A percentile compares a stretch with the other conserved stretches of the same genome.
Evolutionary conservation across 176 grass and related monocot genomes (phyloP).

Genomic region (Ampelocalamus luodianensis): DNA sequence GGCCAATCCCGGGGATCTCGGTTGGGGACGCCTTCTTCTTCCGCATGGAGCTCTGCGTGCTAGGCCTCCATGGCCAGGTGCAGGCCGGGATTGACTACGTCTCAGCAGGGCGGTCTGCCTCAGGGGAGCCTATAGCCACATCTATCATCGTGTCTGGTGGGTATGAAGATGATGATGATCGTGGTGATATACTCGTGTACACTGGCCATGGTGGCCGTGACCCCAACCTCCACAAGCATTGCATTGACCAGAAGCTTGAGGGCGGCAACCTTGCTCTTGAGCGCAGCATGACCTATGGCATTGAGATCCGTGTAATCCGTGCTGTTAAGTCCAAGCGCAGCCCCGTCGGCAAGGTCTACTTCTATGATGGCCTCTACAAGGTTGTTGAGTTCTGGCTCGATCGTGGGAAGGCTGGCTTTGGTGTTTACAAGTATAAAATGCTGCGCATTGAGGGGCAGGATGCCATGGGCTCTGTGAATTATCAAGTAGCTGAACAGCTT

Average conservation of each 20-base stretch:
- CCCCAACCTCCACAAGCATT: constrained; percentile 71
- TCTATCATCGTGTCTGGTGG: constrained; percentile 95
- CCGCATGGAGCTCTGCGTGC: constrained; percentile 88
- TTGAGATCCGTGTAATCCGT: constrained; percentile 91
- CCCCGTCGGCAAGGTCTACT: constrained; percentile 74
- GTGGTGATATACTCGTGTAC: constrained; percentile 83
- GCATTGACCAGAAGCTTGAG: constrained; percentile 78
- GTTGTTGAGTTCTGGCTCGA: constrained; percentile 89
- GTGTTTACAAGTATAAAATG: constrained; percentile 92
- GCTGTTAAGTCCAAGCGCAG: constrained; percentile 60
- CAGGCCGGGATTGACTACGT: constrained; percentile 96
- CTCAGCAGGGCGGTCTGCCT: constrained; percentile 52
- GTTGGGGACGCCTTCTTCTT: constrained; percentile 93
- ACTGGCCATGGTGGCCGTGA: constrained; percentile 92
- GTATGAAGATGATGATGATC: constrained; percentile 97
- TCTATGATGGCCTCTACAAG: constrained; percentile 96
- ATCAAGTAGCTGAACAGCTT: constrained; percentile 69
- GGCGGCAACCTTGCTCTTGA: constrained; percentile 92
- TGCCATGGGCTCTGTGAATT: constrained; percentile 85
- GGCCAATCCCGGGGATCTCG: constrained; percentile 75
- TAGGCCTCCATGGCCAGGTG: constrained; percentile 90
- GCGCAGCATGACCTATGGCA: constrained; percentile 92
- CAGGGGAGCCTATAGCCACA: constrained; percentile 89
- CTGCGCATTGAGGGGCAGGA: constrained; percentile 91
- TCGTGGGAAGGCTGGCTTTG: constrained; percentile 80